phyloP scores from a whole-genome alignment of 2,329 filamentous ascomycete species.

The Biscogniauxia mediterranea region DNA sequence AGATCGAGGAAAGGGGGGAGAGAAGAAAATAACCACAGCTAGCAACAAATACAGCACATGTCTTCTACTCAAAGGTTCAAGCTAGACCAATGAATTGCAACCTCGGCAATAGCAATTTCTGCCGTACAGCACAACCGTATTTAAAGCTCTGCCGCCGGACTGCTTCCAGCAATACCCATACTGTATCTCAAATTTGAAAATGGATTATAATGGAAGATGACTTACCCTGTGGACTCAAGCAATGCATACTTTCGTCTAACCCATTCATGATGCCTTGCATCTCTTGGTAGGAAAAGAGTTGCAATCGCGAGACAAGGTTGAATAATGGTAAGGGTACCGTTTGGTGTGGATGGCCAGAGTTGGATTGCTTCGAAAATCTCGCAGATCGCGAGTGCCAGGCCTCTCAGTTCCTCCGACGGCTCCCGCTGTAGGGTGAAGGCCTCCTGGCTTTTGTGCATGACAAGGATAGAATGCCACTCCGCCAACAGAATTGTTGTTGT shows the following conservation, averaged over 20 bases:
- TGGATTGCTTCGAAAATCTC: conserved; percentile 78
- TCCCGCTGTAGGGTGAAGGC: conserved; percentile 53
- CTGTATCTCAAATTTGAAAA: not conserved
- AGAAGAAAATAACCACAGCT: not conserved
- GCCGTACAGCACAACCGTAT: not conserved
- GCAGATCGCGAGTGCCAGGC: conserved; percentile 67
- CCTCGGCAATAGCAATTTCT: not conserved
- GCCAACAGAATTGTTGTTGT: conserved; percentile 71
- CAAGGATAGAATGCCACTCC: conserved; percentile 74
- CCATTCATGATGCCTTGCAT: conserved; percentile 74
- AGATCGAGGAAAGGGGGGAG: not conserved
- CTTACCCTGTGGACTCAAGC: conserved; percentile 77
- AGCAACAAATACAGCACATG: not conserved
- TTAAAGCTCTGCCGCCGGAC: not conserved
- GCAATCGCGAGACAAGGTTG: conserved; percentile 77
- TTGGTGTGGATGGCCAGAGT: conserved; percentile 66
- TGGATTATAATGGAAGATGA: conserved; percentile 14
- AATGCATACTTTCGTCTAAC: conserved; percentile 73
- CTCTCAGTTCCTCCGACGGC: conserved; percentile 52
- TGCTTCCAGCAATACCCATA: not conserved
- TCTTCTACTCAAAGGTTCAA: not conserved
- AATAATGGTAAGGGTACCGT: conserved; percentile 67
- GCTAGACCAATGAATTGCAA: not conserved
- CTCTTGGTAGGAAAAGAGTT: conserved; percentile 75
- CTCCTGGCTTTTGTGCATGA: conserved; percentile 79